Percentiles rank a stretch among this genome's conserved stretches.
phyloP scores from a whole-genome alignment of 2,329 filamentous ascomycete genomes.

The Niveomyces coronatus region DNA sequence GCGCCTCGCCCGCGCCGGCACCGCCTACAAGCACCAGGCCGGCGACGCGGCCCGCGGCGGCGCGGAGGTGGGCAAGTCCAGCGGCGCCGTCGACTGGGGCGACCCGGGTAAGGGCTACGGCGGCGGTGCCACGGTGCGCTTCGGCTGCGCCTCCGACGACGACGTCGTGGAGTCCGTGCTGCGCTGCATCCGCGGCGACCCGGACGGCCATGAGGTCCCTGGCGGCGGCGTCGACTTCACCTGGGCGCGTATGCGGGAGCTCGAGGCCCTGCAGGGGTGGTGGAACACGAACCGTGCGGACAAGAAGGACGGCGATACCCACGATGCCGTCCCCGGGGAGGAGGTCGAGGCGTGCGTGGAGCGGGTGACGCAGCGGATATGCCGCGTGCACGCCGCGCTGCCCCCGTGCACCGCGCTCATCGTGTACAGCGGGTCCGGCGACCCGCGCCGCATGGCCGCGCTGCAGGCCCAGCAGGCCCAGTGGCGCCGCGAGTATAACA shows the following conservation, averaged over 20 bases:
- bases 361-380: slow-evolving; percentile 38
- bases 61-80: slow-evolving; percentile 47
- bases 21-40: slow-evolving; percentile 50
- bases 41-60: slow-evolving; percentile 47
- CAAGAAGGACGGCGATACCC: slow-evolving; percentile 21
- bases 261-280: slow-evolving; percentile 57
- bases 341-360: slow-evolving; percentile 35
- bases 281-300: slow-evolving; percentile 49
- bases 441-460: slow-evolving; percentile 55
- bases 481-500: slow-evolving; percentile 55
- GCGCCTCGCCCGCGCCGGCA: slow-evolving; percentile 57
- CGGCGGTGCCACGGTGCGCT: slow-evolving; percentile 43
- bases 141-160: slow-evolving; percentile 49
- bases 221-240: slow-evolving; percentile 56
- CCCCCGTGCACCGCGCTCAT: slow-evolving; percentile 57
- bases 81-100: slow-evolving; percentile 83
- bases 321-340: slow-evolving; percentile 22
- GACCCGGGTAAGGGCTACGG: slow-evolving; percentile 54
- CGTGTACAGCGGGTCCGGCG: slow-evolving; percentile 55
- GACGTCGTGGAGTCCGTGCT: slow-evolving; percentile 45
- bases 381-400: slow-evolving; percentile 45
- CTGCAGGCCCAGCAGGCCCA: slow-evolving; percentile 50
- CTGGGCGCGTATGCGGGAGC: slow-evolving; percentile 54
- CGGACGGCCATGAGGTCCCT: slow-evolving; percentile 45
- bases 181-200: slow-evolving; percentile 49